Base-by-base conservation (phyloP, 805 yeast species). In the Spathaspora sp. region DNA sequence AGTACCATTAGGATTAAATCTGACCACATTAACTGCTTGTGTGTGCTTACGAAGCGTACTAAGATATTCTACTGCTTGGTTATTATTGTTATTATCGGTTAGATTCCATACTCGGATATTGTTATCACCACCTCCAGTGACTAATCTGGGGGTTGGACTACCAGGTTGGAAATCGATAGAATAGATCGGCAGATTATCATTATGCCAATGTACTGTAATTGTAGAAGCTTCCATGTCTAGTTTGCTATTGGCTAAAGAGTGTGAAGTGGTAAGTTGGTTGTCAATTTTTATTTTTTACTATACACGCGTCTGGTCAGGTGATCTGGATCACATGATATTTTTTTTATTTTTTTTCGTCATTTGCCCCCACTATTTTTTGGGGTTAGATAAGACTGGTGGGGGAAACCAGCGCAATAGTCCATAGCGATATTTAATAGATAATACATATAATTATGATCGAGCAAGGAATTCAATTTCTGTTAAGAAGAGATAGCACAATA, bases 71-170 rank as follows among this genome's bases (percentile, higher is more conserved):
- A 91, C 87, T 0, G 80, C 63, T 7, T 49, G 38, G 16, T 40
- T 39, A 35, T 23, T 17, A n/a, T 47, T 19, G n/a, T 53, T 42
- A 32, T 52, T 31, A 42, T 52, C 52, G 16, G 43, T 26, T 20
- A 61, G 42, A 43, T 56, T 57, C 83, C 87, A 77, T 28, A 82
- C 68, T 48, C 97, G 76, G n/a, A 90, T 86, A 59, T 89, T 88
- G 64, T 87, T 88, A 67, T 94, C 99, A 42, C 97, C 97, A 20
- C 98, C 98, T 0, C 90, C 96, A 0, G 98, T 93, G 3, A 86
- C 93, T 35, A 93, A 69, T 47, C 96, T 77, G 19, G 62, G 59
- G 0, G 78, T 62, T 17, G 47, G 12, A 9, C 6, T 4, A 6
- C 20, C 47, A 58, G 10, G 54, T 62, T 87, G 92, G 63, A 85